These are phyloP conservation scores for Colletotrichum viniferum DNA, from an alignment of 2,329 filamentous ascomycete genomes.

Conservation along the genomic window DNA sequence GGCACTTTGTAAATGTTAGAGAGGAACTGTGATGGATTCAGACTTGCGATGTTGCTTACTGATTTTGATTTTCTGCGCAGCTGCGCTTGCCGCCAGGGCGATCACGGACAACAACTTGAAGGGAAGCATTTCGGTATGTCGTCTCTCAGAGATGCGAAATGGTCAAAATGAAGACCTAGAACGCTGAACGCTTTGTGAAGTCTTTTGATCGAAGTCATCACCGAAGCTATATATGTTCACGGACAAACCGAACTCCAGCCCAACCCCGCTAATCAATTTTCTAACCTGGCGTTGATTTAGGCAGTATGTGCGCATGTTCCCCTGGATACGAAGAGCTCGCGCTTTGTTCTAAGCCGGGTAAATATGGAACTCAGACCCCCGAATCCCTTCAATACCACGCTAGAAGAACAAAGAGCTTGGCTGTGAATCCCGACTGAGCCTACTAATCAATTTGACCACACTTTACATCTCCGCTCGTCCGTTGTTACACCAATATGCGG, in stretches of 20 bases:
- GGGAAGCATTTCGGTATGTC: neutral
- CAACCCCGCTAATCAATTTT: neutral
- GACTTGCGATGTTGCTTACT: neutral
- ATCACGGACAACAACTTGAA: neutral
- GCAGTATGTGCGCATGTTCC: neutral
- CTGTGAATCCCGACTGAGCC: neutral
- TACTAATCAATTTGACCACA: neutral
- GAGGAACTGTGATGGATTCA: fast-evolving
- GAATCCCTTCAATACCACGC: neutral
- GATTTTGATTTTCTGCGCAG: slow-evolving; percentile 3
- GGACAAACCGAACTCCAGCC: neutral
- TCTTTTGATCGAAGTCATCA: neutral
- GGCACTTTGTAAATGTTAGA: slow-evolving; percentile 23
- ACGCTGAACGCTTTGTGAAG: too few species aligned
- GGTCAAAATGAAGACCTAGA: too few species aligned
- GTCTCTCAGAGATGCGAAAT: too few species aligned
- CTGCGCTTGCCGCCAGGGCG: neutral
- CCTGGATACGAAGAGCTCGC: neutral
- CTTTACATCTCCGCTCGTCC: neutral
- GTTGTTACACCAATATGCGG: neutral
- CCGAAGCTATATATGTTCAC: neutral
- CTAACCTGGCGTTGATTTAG: neutral
- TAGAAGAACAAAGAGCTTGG: neutral
- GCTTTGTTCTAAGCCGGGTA: neutral
- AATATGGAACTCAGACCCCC: neutral